Base-by-base conservation (phyloP, 768 basidiomycete species). In the Suillus subaureus region DNA sequence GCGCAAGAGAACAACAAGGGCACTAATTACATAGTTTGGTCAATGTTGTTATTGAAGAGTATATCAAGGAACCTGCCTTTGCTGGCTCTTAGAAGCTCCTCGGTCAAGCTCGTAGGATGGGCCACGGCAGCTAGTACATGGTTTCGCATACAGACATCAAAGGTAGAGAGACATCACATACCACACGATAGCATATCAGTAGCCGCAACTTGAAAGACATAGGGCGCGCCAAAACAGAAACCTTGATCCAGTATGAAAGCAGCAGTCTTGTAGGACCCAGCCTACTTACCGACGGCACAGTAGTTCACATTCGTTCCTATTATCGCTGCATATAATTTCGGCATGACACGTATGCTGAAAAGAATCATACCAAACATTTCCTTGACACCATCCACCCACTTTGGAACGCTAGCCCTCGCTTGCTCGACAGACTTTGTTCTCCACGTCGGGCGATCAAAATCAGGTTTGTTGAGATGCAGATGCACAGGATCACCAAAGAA, bases 181-280 rank as follows among this genome's bases (percentile, higher is more conserved):
- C 86, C 81, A 21, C 86, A 84, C 1, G 78, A 75, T n/a, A 86
- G 70, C 42, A 81, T 77, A 54, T 85, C 82, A 0, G 77, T 83
- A 8, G 79, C 77, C 3, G 81, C 80, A 4, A 83, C 77, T 6
- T 85, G 78, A 61, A 87, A 78, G 9, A 79, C 80, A 62, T 79
- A 86, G 0, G 85, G 85, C 0, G 79, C 87, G 7, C 86, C 86
- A 65, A 87, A 87, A 69, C 85, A 89, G 66, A 87, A 87, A 13
- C 87, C 85, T 87, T 35, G 55, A 60, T 35, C 35, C 39, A 49
- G 16, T 23, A 45, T 54, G 23, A 47, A 51, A 61, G 33, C 15
- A 26, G 57, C 26, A 18, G 18, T 40, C 13, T 18, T 9, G 0
- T 8, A 18, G 55, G 45, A 65, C 4, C 28, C 6, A 9, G 18